Percentiles rank a stretch among this genome's conserved stretches.
These are phyloP conservation scores for Dioszegia crocea DNA, from an alignment of 768 basidiomycete species.

Conservation along the genomic window DNA sequence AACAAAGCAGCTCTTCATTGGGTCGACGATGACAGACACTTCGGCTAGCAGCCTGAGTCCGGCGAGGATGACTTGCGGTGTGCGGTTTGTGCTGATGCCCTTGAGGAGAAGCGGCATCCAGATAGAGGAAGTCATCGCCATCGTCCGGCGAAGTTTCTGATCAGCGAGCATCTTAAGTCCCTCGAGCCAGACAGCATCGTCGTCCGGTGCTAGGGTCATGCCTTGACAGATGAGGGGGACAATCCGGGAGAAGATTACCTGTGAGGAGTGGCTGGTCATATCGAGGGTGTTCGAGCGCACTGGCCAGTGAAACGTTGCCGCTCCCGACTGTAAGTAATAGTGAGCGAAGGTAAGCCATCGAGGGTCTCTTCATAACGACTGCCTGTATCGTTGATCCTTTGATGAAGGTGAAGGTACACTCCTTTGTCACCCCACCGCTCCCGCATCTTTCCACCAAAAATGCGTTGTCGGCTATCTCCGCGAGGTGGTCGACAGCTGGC, in stretches of 20 bases:
- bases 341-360: too few species aligned
- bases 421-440: slow-evolving; percentile 1
- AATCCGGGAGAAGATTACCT: slow-evolving; percentile 40
- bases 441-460: not conserved
- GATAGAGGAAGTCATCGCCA: slow-evolving; percentile 33
- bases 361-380: too few species aligned
- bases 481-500: too few species aligned
- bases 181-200: slow-evolving; percentile 34
- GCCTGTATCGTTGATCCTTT: not conserved
- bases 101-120: slow-evolving; percentile 40
- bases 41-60: slow-evolving; percentile 22
- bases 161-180: slow-evolving; percentile 30
- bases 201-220: slow-evolving; percentile 27
- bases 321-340: not conserved
- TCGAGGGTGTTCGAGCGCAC: not conserved
- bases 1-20: slow-evolving; percentile 39
- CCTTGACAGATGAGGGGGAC: slow-evolving; percentile 42
- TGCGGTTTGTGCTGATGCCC: slow-evolving; percentile 23
- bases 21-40: slow-evolving; percentile 25
- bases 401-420: not conserved
- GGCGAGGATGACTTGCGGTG: slow-evolving; percentile 21
- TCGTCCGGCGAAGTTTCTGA: slow-evolving; percentile 27
- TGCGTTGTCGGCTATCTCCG: not conserved
- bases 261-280: slow-evolving; percentile 29
- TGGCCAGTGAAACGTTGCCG: too few species aligned